Evolutionary conservation across 2,329 filamentous ascomycete genomes (phyloP).

Genomic region (Penicillium sp.): DNA sequence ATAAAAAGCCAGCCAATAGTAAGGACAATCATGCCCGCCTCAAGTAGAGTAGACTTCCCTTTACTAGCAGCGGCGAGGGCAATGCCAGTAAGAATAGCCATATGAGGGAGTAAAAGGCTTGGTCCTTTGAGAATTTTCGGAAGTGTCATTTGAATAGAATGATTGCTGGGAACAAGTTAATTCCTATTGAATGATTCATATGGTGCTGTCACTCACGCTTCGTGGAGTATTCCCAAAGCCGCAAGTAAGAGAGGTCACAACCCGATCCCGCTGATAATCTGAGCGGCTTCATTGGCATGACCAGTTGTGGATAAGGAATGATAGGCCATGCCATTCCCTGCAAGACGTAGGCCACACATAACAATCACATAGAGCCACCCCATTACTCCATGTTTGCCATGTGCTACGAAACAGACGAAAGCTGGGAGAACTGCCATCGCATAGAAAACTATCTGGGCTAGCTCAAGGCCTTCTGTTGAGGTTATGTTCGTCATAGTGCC

Average conservation of each 20-base stretch:
- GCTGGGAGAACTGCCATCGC: constrained; percentile 5
- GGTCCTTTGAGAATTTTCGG: background rate
- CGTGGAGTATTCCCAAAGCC: constrained; percentile 11
- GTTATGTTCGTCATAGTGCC: constrained; percentile 1
- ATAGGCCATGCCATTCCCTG: constrained; percentile 14
- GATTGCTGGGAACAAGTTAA: background rate
- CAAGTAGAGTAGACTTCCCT: background rate
- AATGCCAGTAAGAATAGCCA: constrained; percentile 10
- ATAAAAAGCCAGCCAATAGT: constrained; percentile 8
- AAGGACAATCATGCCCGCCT: constrained; percentile 10
- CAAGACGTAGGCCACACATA: constrained; percentile 13
- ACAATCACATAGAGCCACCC: constrained; percentile 12
- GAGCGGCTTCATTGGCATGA: constrained; percentile 6
- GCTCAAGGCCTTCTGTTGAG: constrained; percentile 11
- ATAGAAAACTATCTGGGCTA: constrained; percentile 13
- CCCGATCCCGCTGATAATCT: constrained; percentile 15
- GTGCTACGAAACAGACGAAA: constrained; percentile 8
- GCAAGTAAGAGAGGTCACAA: constrained; percentile 13
- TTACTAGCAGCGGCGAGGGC: constrained; percentile 11
- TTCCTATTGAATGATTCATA: background rate
- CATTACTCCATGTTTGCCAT: constrained; percentile 7
- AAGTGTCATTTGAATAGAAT: constrained; percentile 9
- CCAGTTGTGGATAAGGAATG: constrained; percentile 8
- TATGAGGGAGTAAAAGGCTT: constrained; percentile 8
- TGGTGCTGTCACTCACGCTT: constrained; percentile 6